Evolutionary conservation across 225 moss, liverwort and hornwort species (phyloP), one percentile per base, ranked within the genome.

Genomic region (Marchantia polymorpha): DNA sequence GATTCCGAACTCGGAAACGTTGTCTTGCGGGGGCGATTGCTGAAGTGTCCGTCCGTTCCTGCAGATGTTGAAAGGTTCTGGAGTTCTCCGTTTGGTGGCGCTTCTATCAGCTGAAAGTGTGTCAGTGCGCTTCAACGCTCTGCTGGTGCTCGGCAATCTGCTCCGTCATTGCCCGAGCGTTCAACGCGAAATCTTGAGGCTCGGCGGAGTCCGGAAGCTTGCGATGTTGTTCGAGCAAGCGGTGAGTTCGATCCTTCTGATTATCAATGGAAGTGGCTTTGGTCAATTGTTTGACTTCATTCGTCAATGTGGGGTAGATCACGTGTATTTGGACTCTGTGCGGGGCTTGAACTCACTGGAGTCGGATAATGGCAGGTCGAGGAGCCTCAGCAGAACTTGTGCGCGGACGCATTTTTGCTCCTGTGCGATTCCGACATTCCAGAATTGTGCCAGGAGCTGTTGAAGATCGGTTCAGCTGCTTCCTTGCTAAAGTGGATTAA

Each of bases 361-460:
- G 39, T 5, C 5, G 39, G 5, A 39, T 2, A 39, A 39, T 39
- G 39, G 39, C 72, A 83, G 83, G 51, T 61, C 23, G 83, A 83
- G 52, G 83, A 83, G 50, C 83, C 77, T 13, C 83, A 83, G 78
- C 83, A 83, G 50, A 83, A 83, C 60, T n/a, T 83, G 51, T 83
- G 83, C 72, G 78, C 77, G 52, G 83, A 83, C 52, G 83, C 83
- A 14, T 78, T 83, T 64, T 12, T 83, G 16, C 77, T 76, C 46
- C 64, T 83, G 39, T 83, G 83, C 70, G 63, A 83, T 63, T 78
- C 83, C 58, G 78, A 64, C 69, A 64, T 78, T 27, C 71, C 77
- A 20, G 80, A 80, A 63, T 64, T 78, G 50, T 78, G 69, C n/a
- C 77, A 83, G 48, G 78, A 78, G 78, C 71, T 83, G 60, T 47